A percentile compares a stretch with the other conserved stretches of the same genome.
Conservation (phyloP, 495 filamentous ascomycete species). For the Talaromyces wortmannii region DNA sequence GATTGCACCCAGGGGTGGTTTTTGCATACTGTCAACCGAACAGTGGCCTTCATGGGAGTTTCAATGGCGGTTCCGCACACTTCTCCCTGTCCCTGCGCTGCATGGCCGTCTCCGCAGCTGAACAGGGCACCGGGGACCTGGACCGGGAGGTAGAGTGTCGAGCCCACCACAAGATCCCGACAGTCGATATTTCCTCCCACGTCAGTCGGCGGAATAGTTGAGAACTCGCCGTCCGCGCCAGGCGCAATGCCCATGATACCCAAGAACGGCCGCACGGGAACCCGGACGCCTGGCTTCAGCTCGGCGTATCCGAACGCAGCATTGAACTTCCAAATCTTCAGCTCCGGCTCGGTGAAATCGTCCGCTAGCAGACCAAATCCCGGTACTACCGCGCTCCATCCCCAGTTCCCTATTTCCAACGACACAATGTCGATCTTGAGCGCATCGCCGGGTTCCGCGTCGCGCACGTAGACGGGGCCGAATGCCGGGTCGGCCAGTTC, state of each 20-base stretch:
- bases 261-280: conserved; percentile 43
- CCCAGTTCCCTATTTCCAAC: conserved; percentile 36
- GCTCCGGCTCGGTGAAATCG: conserved; percentile 32
- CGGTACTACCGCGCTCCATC: conserved; percentile 45
- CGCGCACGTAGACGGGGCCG: conserved; percentile 38
- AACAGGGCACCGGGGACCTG: conserved; percentile 42
- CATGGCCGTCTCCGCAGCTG: conserved; percentile 48
- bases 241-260: conserved; percentile 46
- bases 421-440: conserved; percentile 39
- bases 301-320: conserved; percentile 26
- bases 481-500: conserved; percentile 38
- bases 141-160: conserved; percentile 38
- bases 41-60: conserved; percentile 38
- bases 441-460: conserved; percentile 41
- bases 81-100: conserved; percentile 47
- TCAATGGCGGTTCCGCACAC: conserved; percentile 49
- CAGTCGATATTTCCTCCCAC: conserved; percentile 47
- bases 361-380: conserved; percentile 41
- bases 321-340: conserved; percentile 44
- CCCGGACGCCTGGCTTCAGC: conserved; percentile 33
- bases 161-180: conserved; percentile 36
- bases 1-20: conserved; percentile 32
- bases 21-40: conserved; percentile 39
- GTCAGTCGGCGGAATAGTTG: conserved; percentile 43
- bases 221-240: conserved; percentile 30